Conservation (phyloP, 768 basidiomycete species). For the Sistotremastrum suecicum region DNA sequence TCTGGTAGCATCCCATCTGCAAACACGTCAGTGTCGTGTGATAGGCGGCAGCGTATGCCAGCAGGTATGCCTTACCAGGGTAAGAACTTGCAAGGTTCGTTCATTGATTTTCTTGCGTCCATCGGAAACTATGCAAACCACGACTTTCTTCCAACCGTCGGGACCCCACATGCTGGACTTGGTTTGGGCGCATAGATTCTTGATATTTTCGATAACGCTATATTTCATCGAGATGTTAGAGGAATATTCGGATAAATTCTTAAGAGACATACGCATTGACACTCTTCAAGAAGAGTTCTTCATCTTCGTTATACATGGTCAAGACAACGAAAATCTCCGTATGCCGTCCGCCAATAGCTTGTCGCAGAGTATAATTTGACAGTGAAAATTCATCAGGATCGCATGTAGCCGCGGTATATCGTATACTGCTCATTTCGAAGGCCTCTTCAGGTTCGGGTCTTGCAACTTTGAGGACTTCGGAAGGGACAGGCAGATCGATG, state of each 20-base stretch:
- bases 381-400: slow-evolving; percentile 86
- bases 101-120: slow-evolving; percentile 66
- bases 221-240: slow-evolving; percentile 55
- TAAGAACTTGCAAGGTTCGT: slow-evolving; percentile 76
- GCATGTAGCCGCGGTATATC: slow-evolving; percentile 85
- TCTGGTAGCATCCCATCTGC: slow-evolving; percentile 61
- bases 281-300: slow-evolving; percentile 1
- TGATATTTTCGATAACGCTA: slow-evolving; percentile 18
- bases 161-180: slow-evolving; percentile 12
- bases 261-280: slow-evolving; percentile 1
- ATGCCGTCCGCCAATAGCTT: slow-evolving; percentile 62
- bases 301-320: slow-evolving; percentile 83
- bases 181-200: slow-evolving; percentile 13
- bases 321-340: slow-evolving; percentile 91
- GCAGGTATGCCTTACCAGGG: slow-evolving; percentile 48
- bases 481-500: slow-evolving; percentile 70
- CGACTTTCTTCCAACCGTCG: slow-evolving; percentile 27
- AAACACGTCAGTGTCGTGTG: no score
- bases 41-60: no score
- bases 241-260: slow-evolving; percentile 13
- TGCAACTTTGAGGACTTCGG: slow-evolving; percentile 67
- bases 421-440: slow-evolving; percentile 38
- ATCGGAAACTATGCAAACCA: slow-evolving; percentile 85
- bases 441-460: slow-evolving; percentile 51
- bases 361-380: slow-evolving; percentile 72